Evolutionary conservation across 495 filamentous ascomycete species (phyloP), one percentile per base, ranked within the genome.

Genomic region (Xylaria bambusicola): DNA sequence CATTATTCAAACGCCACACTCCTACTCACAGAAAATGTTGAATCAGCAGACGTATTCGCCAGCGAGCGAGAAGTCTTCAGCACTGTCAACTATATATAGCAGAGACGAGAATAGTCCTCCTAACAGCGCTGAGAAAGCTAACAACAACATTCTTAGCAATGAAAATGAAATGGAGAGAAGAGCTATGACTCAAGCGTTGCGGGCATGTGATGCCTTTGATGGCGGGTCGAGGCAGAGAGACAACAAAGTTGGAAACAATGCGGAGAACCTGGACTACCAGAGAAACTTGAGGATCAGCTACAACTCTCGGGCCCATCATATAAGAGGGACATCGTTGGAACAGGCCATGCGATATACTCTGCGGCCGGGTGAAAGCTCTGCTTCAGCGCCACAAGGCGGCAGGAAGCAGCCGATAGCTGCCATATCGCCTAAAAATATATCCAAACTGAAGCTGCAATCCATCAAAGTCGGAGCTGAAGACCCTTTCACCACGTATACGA

Each of bases 11-110:
- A 38, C 48, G n/a, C 44, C 49, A 17, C 49, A 27, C 8, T 40
- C 48, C 2, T 27, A 40, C 40, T 0, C 29, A 51, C 36, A 38
- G 29, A 18, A 52, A 6, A 36, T 20, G 10, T 8, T 29, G 0
- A 12, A 20, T 1, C 21, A 45, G 23, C 56, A 45, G 1, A 51
- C 62, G 13, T 55, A 55, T n/a, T 77, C 75, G 2, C 49, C 51
- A 12, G 66, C 65, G 8, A 75, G 71, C 60, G 69, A 72, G 0
- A 31, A 71, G 21, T 78, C 75, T 5, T 77, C 74, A 2, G 67
- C 73, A 10, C 64, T 79, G 9, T 79, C 77, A 10, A 79, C 75
- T 2, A 54, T 79, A 1, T 73, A 76, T 53, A 79, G 75, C 55
- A 73, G 74, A 65, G 75, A 78, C 52, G 77, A 79, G 56, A 33